These are phyloP conservation scores for Fereydounia khargensis DNA, from an alignment of 1,284 basidiomycete genomes.

Conservation along the genomic window DNA sequence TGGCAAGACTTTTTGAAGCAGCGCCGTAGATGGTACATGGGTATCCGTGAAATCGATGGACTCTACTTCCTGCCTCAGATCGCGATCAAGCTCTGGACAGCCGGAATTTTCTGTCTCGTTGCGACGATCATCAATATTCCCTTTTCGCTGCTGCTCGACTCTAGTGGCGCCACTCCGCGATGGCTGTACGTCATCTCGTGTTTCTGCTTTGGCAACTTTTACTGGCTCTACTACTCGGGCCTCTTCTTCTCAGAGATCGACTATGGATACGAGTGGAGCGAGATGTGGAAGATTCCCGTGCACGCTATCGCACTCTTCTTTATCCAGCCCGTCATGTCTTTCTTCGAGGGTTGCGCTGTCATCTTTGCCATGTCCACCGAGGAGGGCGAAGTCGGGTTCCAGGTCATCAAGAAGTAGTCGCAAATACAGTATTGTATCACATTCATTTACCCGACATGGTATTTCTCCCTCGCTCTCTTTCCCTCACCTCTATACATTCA, in stretches of 20 bases:
- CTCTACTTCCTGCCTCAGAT: constrained; percentile 58
- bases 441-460: too few relatives aligned
- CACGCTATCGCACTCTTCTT: constrained; percentile 54
- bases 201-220: constrained; percentile 59
- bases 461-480: too few relatives aligned
- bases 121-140: constrained; percentile 59
- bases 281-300: constrained; percentile 53
- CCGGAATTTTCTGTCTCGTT: constrained; percentile 59
- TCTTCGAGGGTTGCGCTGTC: constrained; percentile 58
- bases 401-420: constrained; percentile 35
- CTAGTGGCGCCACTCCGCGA: constrained; percentile 47
- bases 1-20: constrained; percentile 60
- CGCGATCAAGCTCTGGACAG: constrained; percentile 59
- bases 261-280: constrained; percentile 46
- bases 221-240: constrained; percentile 54
- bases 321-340: constrained; percentile 58
- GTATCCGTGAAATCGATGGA: constrained; percentile 55
- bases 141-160: constrained; percentile 43
- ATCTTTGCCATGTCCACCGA: constrained; percentile 58
- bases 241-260: constrained; percentile 55
- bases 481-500: too few relatives aligned
- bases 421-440: too few relatives aligned
- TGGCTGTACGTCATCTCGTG: constrained; percentile 59
- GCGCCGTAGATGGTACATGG: constrained; percentile 60
- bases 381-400: constrained; percentile 34